Base-by-base conservation (phyloP, 176 grass and related monocot genomes). In the Eragrostis curvula region DNA sequence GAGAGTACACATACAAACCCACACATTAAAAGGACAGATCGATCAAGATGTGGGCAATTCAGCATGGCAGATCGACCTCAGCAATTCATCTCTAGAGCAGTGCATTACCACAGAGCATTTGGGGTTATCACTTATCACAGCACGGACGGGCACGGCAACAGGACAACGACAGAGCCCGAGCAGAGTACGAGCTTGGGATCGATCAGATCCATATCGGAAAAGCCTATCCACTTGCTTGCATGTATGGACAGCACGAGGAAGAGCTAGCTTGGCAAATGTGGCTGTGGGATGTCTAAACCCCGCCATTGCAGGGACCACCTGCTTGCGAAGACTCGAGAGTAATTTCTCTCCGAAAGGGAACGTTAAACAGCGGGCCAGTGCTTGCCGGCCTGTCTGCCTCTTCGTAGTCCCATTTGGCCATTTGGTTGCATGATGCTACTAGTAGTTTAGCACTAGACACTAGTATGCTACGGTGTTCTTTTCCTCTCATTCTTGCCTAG, bases 201-300 rank as follows among this genome's bases (percentile, higher is more conserved):
- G 32, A 36, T 36, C 32, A 68, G 46, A 53, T 48, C 43, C 28
- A 79, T 30, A 36, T 52, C 45, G 45, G 40, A 45, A 56, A 53
- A 81, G 47, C 55, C 27, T 85, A 84, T 88, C 86, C 80, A 55
- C 71, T 53, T n/a, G 84, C 84, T 36, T 44, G 60, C 12, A 52
- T 58, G 65, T 39, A 75, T 76, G 82, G 82, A 62, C 71, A 81
- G 82, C 71, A 46, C 41, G 39, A 36, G 21, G 49, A 44, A 7
- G 44, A 11, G 47, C 47, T 61, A 65, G 63, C 62, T 18, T 62
- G 57, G 43, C 73, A 28, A 48, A 16, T 30, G 52, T 50, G 73
- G 60, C 39, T 25, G 53, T 60, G 53, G 53, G 18, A 25, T 15
- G 29, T n/a, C 56, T 23, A 2, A 20, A 10, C 47, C 65, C 36